Evolutionary conservation across 2,329 filamentous ascomycete genomes (phyloP), one percentile per base, ranked within the genome.

Genomic region (Geosmithia flava): DNA sequence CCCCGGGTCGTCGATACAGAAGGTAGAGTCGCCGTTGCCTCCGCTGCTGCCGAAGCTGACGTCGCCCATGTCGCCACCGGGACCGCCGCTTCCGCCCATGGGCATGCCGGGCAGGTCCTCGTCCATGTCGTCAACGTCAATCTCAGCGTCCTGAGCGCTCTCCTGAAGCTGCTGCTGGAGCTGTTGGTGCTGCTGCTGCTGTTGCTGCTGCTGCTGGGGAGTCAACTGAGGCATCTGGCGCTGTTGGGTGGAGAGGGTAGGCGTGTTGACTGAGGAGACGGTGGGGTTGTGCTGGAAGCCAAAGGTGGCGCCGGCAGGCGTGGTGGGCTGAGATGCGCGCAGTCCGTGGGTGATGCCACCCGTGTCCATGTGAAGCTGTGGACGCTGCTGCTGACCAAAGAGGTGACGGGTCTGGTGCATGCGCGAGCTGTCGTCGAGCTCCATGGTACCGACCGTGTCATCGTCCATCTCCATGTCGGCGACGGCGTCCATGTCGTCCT

Each of bases 401-500:
- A 84, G 70, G 56, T 85, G 81, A 43, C 82, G 76, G 19, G 80
- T 78, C 58, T 85, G 80, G 56, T 86, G 84, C 58, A 86, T 80
- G 53, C 78, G 72, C 46, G 82, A 75, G 55, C 66, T 76, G 53
- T 80, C 75, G 44, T 80, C 75, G 57, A 81, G 68, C 49, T 83
- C 80, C 75, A 83, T 76, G 47, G 74, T 69, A 3, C 79, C 81
- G 45, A 86, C 73, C 7, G 81, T 77, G 56, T 95, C 89, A 59
- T 97, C 91, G 59, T 97, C 91, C 83, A 97, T 86, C 59, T 97
- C 91, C 91, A 97, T 96, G 59, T 95, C 88, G 47, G 88, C 89
- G 29, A 94, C 79, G 17, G 87, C 81, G 59, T 95, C 90, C 71
- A 95, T 81, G 51, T 95, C 23, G 42, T 47, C 43, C 23, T 60